Percentiles rank a stretch among this genome's conserved stretches.
These are phyloP conservation scores for Diversispora epigaea DNA, from an alignment of 192 early-diverging fungal species.

Conservation along the genomic window DNA sequence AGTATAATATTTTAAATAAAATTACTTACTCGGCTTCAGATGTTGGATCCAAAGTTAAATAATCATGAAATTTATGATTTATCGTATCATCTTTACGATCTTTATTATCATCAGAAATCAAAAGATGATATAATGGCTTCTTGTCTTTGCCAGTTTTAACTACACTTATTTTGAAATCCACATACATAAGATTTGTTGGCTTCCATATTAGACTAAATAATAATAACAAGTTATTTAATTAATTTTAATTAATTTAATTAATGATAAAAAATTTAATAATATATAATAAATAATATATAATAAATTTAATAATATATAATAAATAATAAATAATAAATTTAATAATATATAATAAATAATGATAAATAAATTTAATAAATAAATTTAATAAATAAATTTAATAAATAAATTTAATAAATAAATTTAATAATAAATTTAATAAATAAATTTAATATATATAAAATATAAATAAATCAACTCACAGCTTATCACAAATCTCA, in stretches of 20 bases:
- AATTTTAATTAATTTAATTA: too few relatives aligned
- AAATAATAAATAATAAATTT: background rate
- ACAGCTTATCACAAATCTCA: constrained; percentile 51
- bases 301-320: too few relatives aligned
- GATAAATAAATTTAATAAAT: background rate
- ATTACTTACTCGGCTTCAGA: constrained; percentile 38
- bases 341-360: too few relatives aligned
- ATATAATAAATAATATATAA: too few relatives aligned
- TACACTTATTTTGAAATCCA: constrained; percentile 51
- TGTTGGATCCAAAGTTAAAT: constrained; percentile 42
- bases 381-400: background rate
- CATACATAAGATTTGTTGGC: constrained; percentile 44
- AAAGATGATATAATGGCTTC: constrained; percentile 43
- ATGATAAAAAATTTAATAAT: too few relatives aligned
- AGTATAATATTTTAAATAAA: too few relatives aligned
- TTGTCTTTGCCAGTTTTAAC: constrained; percentile 39
- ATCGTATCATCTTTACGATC: constrained; percentile 30
- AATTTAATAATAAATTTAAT: background rate
- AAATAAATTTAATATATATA: background rate
- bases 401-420: background rate
- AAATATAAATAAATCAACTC: constrained; percentile 24
- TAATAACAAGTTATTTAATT: too few relatives aligned
- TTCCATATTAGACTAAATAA: constrained; percentile 60
- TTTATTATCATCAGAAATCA: constrained; percentile 37
- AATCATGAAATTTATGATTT: constrained; percentile 44